Base-by-base conservation (phyloP, 1,284 basidiomycete species). In the Farysia itapuensis region DNA sequence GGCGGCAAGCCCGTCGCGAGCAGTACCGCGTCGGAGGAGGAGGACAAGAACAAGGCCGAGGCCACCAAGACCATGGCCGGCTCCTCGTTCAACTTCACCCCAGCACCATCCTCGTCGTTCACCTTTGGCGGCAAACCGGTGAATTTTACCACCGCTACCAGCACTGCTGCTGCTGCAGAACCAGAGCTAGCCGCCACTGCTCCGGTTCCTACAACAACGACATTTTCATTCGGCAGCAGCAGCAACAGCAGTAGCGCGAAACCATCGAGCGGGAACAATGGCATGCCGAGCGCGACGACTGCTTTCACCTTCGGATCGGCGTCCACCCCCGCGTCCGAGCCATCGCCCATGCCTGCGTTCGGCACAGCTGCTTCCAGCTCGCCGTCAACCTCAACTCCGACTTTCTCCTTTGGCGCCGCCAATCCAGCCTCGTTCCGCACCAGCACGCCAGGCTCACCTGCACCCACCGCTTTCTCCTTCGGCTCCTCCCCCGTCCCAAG, bases 1-100 rank as follows among this genome's bases (percentile, higher is more conserved):
- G 45, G 48, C n/a, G 58, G 58, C 23, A 63, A 56, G 31, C 41
- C 48, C 9, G 21, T 63, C 16, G n/a, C n/a, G n/a, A n/a, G n/a
- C n/a, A 30, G 11, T 22, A 30, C 22, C 8, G 18, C 24, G 22
- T 30, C 39, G 2, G 29, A 42, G 2, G 32, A 38, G 0, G 46
- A 53, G 25, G 57, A 60, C 46, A 35, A 49, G 13, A 21, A 24
- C 15, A 60, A 60, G 23, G 37, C 57, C 11, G 46, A 60, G 16
- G 57, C 57, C 3, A 53, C 50, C 7, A 38, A 36, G 12, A 46
- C 37, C 36, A 60, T 60, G 57, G 31, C 50, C 5, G 57, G 57
- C 9, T 49, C 57, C 1, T 50, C 57, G 2, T 49, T 43, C 18
- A 29, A 53, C 14, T 35, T 28, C 2, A 22, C 45, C 4, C 49